Percentiles rank a stretch among this genome's conserved stretches.
Conservation (phyloP, 352 stramenopile species). For the Globisporangium cystogenes region DNA sequence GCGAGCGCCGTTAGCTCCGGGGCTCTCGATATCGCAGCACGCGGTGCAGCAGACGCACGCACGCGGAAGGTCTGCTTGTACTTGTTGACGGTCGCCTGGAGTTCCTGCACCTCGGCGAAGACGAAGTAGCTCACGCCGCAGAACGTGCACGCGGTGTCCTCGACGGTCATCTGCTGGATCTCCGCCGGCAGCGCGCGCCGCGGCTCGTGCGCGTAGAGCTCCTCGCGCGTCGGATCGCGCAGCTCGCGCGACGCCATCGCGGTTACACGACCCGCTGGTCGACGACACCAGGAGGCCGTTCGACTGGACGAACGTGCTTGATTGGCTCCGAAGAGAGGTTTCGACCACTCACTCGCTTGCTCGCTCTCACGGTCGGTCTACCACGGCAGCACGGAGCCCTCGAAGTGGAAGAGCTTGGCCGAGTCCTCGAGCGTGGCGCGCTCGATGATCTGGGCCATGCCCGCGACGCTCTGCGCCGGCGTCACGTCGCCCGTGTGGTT, state of each 20-base stretch:
- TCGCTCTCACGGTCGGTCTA: conserved; percentile 14
- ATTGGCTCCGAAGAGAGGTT: too few species aligned
- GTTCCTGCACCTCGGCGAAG: conserved; percentile 73
- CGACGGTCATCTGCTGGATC: conserved; percentile 57
- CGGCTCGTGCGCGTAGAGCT: conserved; percentile 38
- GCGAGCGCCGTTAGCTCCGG: too few species aligned
- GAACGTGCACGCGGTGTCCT: conserved; percentile 81
- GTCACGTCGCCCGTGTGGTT: conserved; percentile 35
- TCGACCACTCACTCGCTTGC: neutral
- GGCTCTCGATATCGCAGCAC: neutral
- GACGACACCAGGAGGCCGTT: too few species aligned
- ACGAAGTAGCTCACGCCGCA: conserved; percentile 86
- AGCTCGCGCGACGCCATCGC: conserved; percentile 12
- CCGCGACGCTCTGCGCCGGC: conserved; percentile 35
- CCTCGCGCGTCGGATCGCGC: conserved; percentile 14
- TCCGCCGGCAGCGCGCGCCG: conserved; percentile 60
- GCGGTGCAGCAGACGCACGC: neutral
- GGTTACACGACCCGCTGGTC: too few species aligned
- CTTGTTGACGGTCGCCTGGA: conserved; percentile 61
- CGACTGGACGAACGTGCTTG: too few species aligned
- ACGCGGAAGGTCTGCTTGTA: conserved; percentile 73
- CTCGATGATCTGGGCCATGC: conserved; percentile 48
- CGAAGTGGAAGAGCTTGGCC: conserved; percentile 44
- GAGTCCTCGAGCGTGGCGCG: conserved; percentile 45
- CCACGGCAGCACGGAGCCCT: conserved; percentile 52